Evolutionary conservation across 495 filamentous ascomycete species (phyloP).

Genomic region (Glarea lozoyensis): DNA sequence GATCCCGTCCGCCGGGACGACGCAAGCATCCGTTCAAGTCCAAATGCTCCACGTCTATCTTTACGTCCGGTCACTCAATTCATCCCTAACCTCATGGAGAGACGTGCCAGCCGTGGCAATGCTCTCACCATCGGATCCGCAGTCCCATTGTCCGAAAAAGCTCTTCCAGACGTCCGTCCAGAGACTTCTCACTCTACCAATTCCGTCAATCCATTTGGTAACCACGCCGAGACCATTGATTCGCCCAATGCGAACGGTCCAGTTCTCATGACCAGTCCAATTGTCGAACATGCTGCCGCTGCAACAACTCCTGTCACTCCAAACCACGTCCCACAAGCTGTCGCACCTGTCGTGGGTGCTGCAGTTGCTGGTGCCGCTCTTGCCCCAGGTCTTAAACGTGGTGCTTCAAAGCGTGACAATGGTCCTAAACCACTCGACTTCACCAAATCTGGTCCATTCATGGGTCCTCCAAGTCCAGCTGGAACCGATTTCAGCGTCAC

Average conservation of each 20-base stretch:
- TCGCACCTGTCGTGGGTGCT: constrained; percentile 28
- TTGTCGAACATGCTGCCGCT: constrained; percentile 10
- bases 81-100: constrained; percentile 51
- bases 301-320: constrained; percentile 17
- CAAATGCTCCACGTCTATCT: constrained; percentile 65
- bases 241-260: constrained; percentile 18
- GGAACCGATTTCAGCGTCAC: constrained; percentile 50
- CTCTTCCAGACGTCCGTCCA: constrained; percentile 26
- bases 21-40: constrained; percentile 29
- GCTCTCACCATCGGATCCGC: constrained; percentile 21
- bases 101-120: constrained; percentile 36
- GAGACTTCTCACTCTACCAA: constrained; percentile 26
- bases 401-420: constrained; percentile 21
- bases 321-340: neutral
- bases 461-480: constrained; percentile 41
- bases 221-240: constrained; percentile 29
- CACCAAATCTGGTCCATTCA: constrained; percentile 29
- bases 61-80: constrained; percentile 85
- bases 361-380: constrained; percentile 26
- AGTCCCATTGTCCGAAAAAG: constrained; percentile 6
- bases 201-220: constrained; percentile 41
- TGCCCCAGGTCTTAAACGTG: constrained; percentile 12
- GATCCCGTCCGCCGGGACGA: constrained; percentile 31
- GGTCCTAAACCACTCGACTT: constrained; percentile 32
- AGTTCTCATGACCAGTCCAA: neutral